phyloP scores from a whole-genome alignment of 1,284 basidiomycete species.

The Limonomyces culmigenus region DNA sequence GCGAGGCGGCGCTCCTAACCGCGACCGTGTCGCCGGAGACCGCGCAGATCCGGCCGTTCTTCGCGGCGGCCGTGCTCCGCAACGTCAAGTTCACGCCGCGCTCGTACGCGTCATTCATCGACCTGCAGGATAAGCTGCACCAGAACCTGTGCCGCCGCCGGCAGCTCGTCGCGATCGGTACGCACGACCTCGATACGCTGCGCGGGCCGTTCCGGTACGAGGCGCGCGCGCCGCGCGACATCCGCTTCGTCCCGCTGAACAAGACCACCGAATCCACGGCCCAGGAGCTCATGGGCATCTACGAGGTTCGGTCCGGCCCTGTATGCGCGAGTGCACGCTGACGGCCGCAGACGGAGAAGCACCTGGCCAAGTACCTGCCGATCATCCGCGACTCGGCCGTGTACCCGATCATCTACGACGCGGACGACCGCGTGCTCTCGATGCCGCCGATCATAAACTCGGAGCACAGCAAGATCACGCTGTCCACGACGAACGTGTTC shows the following conservation, averaged over 20 bases:
- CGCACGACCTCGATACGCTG: slow-evolving; percentile 91
- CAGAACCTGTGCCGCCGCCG: slow-evolving; percentile 87
- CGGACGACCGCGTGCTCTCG: slow-evolving; percentile 73
- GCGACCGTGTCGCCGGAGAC: slow-evolving; percentile 51
- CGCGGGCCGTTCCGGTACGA: slow-evolving; percentile 84
- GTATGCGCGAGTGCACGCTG: background rate
- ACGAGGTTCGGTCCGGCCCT: slow-evolving; percentile 52
- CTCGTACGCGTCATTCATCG: slow-evolving; percentile 95
- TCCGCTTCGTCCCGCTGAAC: slow-evolving; percentile 80
- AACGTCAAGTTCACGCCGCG: slow-evolving; percentile 78
- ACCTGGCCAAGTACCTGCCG: slow-evolving; percentile 76
- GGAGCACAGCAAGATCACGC: slow-evolving; percentile 91
- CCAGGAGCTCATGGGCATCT: slow-evolving; percentile 76
- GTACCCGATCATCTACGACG: slow-evolving; percentile 96
- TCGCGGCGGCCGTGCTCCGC: slow-evolving; percentile 83
- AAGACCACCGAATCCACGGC: slow-evolving; percentile 64
- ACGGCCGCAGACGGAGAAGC: slow-evolving; percentile 70
- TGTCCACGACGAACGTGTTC: slow-evolving; percentile 90
- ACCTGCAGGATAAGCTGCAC: slow-evolving; percentile 96
- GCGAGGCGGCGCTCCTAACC: slow-evolving; percentile 49
- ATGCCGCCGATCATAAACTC: slow-evolving; percentile 99
- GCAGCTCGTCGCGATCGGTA: slow-evolving; percentile 92
- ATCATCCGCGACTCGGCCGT: slow-evolving; percentile 93
- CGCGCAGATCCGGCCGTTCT: slow-evolving; percentile 74
- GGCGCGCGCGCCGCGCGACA: slow-evolving; percentile 75